Conservation (phyloP, 805 yeast species). For the Cyberlindnera nakhonratchasimensis region DNA sequence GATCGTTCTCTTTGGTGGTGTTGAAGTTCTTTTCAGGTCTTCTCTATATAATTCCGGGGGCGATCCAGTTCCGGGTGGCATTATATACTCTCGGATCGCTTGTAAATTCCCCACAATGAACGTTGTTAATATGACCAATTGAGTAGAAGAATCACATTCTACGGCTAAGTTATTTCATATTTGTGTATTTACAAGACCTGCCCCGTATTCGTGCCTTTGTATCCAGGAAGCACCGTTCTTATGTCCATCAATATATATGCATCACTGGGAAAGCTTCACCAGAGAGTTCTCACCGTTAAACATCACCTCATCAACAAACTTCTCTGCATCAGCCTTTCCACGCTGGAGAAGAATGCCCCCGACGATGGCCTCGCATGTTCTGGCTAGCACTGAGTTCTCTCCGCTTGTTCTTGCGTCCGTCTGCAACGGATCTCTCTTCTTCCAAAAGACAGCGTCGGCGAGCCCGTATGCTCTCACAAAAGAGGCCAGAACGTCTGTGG, state of each 20-base stretch:
- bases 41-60: background rate
- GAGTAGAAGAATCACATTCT: no score
- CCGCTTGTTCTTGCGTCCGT: constrained; percentile 48
- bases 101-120: no score
- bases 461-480: constrained; percentile 49
- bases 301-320: constrained; percentile 53
- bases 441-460: constrained; percentile 62
- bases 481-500: constrained; percentile 47
- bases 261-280: constrained; percentile 12
- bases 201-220: background rate
- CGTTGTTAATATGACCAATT: no score
- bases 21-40: background rate
- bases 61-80: background rate
- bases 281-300: constrained; percentile 26
- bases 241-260: background rate
- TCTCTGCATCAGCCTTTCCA: constrained; percentile 57
- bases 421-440: constrained; percentile 47
- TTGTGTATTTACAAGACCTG: background rate
- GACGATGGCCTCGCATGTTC: constrained; percentile 55
- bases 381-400: constrained; percentile 50
- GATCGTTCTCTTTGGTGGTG: background rate
- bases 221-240: no score
- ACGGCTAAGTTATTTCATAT: no score
- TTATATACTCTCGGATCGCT: no score
- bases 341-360: constrained; percentile 66